Evolutionary conservation across 441 rosid genomes (phyloP).

Genomic region (Populus hybrid): DNA sequence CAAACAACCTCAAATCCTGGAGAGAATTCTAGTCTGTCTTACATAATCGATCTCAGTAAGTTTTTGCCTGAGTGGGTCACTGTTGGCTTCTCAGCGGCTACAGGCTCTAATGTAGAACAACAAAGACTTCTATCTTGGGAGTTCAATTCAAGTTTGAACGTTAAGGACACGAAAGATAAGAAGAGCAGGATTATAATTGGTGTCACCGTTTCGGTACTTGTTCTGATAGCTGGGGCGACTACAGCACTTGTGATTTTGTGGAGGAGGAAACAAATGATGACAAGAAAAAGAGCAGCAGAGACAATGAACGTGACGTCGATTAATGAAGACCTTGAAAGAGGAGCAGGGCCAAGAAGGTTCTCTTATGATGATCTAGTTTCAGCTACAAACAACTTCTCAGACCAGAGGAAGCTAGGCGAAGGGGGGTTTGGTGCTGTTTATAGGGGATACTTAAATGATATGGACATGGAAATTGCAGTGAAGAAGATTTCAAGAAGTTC

Average conservation of each 20-base stretch:
- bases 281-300: conserved; percentile 17
- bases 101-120: no score
- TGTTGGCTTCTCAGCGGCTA: no score
- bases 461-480: conserved; percentile 35
- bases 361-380: conserved; percentile 43
- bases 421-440: conserved; percentile 68
- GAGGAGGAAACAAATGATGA: conserved; percentile 8
- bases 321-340: conserved; percentile 24
- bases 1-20: background rate
- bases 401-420: conserved; percentile 46
- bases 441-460: conserved; percentile 35
- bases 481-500: conserved; percentile 46
- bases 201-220: conserved; percentile 20
- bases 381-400: conserved; percentile 53
- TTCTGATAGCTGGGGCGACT: conserved; percentile 8
- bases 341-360: conserved; percentile 58
- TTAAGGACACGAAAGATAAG: background rate
- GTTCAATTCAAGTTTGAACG: conserved; percentile 34
- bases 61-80: no score
- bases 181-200: conserved; percentile 10
- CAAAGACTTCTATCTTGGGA: conserved; percentile 30
- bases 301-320: background rate
- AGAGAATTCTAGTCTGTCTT: no score
- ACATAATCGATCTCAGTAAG: no score
- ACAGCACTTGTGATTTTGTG: background rate